Conservation (phyloP, 768 basidiomycete genomes). For the Russula vinacea region DNA sequence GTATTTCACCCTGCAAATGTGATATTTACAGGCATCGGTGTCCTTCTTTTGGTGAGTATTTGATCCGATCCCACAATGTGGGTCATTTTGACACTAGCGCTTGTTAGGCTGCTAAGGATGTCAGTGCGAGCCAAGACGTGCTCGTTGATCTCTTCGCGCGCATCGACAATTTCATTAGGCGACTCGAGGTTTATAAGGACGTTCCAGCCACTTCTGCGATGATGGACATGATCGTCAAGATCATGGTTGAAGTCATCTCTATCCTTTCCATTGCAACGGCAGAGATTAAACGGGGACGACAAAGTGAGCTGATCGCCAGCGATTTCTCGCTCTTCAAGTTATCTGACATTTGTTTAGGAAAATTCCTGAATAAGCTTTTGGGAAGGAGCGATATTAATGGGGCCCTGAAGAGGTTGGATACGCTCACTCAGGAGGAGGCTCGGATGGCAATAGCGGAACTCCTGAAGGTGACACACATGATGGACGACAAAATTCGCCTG, state of each 20-base stretch:
- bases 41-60: constrained; percentile 4
- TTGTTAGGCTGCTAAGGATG: constrained; percentile 13
- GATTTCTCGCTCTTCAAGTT: no score
- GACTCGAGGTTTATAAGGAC: constrained; percentile 3
- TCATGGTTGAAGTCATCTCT: constrained; percentile 6
- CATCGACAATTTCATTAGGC: neutral
- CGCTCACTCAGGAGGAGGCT: constrained; percentile 7
- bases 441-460: neutral
- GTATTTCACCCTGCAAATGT: neutral
- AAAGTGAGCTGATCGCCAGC: neutral
- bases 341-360: neutral
- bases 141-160: constrained; percentile 10
- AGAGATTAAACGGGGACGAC: neutral
- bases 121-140: neutral
- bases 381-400: constrained; percentile 7
- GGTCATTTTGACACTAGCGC: neutral
- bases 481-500: neutral
- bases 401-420: neutral
- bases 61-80: neutral
- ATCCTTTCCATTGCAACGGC: constrained; percentile 5
- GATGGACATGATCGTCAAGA: neutral
- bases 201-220: neutral
- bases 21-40: neutral
- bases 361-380: neutral
- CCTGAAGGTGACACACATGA: neutral